Conservation (phyloP, 257 asterid species). For the Penstemon barbatus region DNA sequence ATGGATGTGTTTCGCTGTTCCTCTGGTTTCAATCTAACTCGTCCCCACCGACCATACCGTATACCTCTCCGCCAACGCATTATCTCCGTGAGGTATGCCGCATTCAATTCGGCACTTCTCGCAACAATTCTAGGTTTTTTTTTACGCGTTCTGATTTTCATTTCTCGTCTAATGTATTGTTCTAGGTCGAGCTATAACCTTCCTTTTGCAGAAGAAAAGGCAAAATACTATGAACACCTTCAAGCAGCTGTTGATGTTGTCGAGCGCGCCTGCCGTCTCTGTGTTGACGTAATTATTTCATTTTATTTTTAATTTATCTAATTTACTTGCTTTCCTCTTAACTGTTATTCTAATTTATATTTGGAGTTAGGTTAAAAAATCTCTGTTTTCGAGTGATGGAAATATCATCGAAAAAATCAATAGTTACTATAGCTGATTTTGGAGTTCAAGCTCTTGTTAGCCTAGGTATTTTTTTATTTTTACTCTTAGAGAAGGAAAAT, state of each 20-base stretch:
- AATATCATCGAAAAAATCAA: constrained; percentile 64
- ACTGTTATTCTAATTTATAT: constrained; percentile 12
- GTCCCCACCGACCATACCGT: constrained; percentile 35
- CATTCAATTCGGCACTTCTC: not conserved
- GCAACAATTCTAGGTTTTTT: constrained; percentile 33
- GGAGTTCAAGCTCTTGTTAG: constrained; percentile 98
- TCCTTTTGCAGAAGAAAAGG: constrained; percentile 63
- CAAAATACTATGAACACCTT: constrained; percentile 66
- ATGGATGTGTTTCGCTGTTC: constrained; percentile 63
- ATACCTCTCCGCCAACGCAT: constrained; percentile 46
- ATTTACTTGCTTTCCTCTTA: not conserved
- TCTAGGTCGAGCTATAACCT: constrained; percentile 59
- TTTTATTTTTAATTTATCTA: not conserved
- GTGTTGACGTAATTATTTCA: constrained; percentile 62
- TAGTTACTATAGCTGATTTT: constrained; percentile 88
- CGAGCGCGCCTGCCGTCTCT: constrained; percentile 85
- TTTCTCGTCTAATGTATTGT: not conserved
- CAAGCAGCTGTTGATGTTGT: constrained; percentile 79
- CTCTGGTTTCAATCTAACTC: constrained; percentile 43
- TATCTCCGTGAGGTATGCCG: constrained; percentile 52
- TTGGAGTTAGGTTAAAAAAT: constrained; percentile 69
- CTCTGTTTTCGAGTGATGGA: constrained; percentile 64
- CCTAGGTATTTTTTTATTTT: constrained; percentile 53
- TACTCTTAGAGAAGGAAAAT: not conserved
- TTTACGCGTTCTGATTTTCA: not conserved